Base-by-base conservation (phyloP, 305 asterid species). In the Ajuga reptans region DNA sequence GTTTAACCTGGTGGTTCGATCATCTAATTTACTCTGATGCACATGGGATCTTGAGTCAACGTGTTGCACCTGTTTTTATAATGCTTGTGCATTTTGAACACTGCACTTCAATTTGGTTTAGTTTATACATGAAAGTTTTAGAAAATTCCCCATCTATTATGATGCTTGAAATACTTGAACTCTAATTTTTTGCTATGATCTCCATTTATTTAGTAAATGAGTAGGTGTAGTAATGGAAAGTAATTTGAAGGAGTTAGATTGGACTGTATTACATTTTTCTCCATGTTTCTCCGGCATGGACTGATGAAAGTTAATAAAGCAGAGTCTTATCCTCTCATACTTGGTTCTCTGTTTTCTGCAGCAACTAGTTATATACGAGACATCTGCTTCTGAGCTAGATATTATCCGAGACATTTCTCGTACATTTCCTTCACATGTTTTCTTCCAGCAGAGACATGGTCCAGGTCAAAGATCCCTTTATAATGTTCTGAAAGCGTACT, bases 401-500 rank as follows among this genome's bases (percentile, higher is more conserved):
- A 93, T 93, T 61, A 93, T 93, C 63, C 88, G 96, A 59, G 99
- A 93, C 75, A 93, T 93, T 75, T 93, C 99, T 78, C 95, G 99
- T 49, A 93, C 99, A 52, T 93, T 93, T 68, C 99, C 99, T 55
- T 93, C 99, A 27, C 99, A 93, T 75, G 87, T 93, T 77, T 91
- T 90, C 96, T 93, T 88, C 87, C 95, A 84, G 86, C 95, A 93
- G 89, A 89, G 99, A 79, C 99, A 93, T 80, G 99, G 97, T 72
- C 97, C 97, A 39, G 99, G 99, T 64, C 99, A 93, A 78, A 85
- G 99, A 77, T 93, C 99, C 57, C 97, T 93, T 54, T 93, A 93
- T 84, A 93, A 93, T 64, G 97, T 93, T 77, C 76, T 93, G 73
- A 93, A 93, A 82, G 99, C 97, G n/a, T 93, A 91, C 82, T 93